Percentiles rank a stretch among this genome's conserved stretches.
These are phyloP conservation scores for Kurtzmaniella cleridarum DNA, from an alignment of 805 yeast species.

Conservation along the genomic window DNA sequence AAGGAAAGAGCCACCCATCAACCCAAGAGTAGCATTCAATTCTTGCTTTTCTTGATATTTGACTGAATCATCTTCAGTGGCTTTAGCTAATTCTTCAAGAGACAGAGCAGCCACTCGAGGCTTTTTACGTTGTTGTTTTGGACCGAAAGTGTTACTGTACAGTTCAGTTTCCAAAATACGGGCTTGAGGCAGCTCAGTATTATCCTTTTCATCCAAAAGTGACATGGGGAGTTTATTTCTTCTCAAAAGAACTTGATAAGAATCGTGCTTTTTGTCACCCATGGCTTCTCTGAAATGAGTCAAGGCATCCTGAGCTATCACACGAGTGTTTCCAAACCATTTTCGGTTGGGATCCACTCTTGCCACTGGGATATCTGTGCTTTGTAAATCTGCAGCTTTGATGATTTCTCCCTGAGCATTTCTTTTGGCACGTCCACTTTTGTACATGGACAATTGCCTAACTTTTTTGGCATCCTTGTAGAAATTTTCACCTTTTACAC, in stretches of 20 bases:
- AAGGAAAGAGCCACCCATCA: constrained; percentile 61
- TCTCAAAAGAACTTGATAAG: constrained; percentile 79
- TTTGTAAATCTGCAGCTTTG: constrained; percentile 83
- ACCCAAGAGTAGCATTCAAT: constrained; percentile 67
- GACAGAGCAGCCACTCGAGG: constrained; percentile 75
- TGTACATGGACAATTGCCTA: constrained; percentile 87
- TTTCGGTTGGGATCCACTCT: constrained; percentile 93
- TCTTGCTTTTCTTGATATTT: constrained; percentile 71
- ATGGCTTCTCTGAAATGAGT: constrained; percentile 91
- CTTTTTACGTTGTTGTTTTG: constrained; percentile 88
- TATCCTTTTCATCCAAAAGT: constrained; percentile 78
- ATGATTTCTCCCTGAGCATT: constrained; percentile 85
- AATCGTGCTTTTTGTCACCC: constrained; percentile 76
- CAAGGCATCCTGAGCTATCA: constrained; percentile 93
- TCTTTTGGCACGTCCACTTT: constrained; percentile 80
- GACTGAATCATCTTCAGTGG: constrained; percentile 52
- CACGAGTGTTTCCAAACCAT: constrained; percentile 98
- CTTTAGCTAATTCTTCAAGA: constrained; percentile 69
- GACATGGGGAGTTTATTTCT: constrained; percentile 96
- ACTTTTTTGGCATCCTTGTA: constrained; percentile 92
- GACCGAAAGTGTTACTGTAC: constrained; percentile 80
- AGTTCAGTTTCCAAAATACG: constrained; percentile 87
- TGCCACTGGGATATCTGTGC: constrained; percentile 82
- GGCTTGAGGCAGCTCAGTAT: constrained; percentile 69
- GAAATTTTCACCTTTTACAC: constrained; percentile 95